Evolutionary conservation across 495 filamentous ascomycete species (phyloP).

Genomic region (Emericellopsis terricola): DNA sequence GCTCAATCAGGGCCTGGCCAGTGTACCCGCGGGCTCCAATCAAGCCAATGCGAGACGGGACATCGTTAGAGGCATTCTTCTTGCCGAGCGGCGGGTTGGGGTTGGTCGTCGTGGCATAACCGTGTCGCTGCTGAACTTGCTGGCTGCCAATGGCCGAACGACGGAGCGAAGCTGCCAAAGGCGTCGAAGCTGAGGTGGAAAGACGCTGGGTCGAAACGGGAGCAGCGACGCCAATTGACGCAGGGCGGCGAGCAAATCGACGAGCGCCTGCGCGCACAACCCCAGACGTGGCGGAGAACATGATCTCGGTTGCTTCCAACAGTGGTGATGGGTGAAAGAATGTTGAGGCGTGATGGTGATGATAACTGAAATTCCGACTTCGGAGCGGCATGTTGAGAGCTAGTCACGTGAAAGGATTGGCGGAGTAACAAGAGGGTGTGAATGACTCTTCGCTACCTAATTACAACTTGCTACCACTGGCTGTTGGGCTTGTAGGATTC

Average conservation of each 20-base stretch:
- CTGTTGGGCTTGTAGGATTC: too few species aligned
- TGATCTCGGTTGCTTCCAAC: slow-evolving; percentile 3
- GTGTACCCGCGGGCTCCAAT: slow-evolving; percentile 96
- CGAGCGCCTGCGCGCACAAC: slow-evolving; percentile 3
- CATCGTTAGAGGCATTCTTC: slow-evolving; percentile 71
- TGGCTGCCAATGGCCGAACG: neutral
- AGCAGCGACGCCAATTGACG: neutral
- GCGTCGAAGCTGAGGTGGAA: neutral
- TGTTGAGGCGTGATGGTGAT: too few species aligned
- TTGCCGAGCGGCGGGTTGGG: slow-evolving; percentile 93
- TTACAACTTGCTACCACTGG: too few species aligned
- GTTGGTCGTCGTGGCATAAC: slow-evolving; percentile 63
- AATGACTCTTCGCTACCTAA: too few species aligned
- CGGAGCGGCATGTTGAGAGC: too few species aligned
- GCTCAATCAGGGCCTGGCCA: slow-evolving; percentile 76
- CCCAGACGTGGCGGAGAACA: slow-evolving; percentile 3
- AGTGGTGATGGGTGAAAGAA: too few species aligned
- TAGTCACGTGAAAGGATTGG: too few species aligned
- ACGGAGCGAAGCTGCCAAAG: neutral
- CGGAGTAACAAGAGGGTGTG: too few species aligned
- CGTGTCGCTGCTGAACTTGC: slow-evolving; percentile 8
- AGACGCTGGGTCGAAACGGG: too few species aligned
- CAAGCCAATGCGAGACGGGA: slow-evolving; percentile 69
- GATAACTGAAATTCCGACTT: too few species aligned
- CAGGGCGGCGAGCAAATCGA: slow-evolving; percentile 1